A percentile compares a stretch with the other conserved stretches of the same genome.
phyloP scores from a whole-genome alignment of 257 asterid species.

The Verbascum thapsus region DNA sequence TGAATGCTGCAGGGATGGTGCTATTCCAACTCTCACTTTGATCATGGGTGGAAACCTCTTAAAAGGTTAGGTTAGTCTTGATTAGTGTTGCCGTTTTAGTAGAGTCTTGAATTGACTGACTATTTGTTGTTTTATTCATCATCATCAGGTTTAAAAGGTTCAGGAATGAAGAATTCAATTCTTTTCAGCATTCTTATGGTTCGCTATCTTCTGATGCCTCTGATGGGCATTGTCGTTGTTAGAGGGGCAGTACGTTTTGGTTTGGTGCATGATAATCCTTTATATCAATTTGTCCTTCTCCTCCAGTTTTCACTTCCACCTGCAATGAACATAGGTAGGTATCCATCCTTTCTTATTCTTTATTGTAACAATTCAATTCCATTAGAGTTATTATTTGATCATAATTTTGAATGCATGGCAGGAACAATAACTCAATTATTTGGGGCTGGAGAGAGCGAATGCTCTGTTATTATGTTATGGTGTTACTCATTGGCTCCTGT shows the following conservation, averaged over 20 bases:
- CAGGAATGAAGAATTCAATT: slow-evolving; percentile 55
- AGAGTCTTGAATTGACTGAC: too few relatives aligned
- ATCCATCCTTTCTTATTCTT: too few relatives aligned
- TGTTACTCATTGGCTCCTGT: slow-evolving; percentile 32
- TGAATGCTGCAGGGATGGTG: slow-evolving; percentile 73
- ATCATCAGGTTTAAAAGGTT: slow-evolving; percentile 61
- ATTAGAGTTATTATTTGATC: too few relatives aligned
- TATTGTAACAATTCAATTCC: too few relatives aligned
- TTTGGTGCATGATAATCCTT: slow-evolving; percentile 52
- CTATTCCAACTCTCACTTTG: slow-evolving; percentile 80
- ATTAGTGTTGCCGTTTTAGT: neutral
- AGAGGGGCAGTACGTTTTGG: slow-evolving; percentile 64
- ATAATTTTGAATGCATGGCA: neutral
- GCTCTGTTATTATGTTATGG: slow-evolving; percentile 41
- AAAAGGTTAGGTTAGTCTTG: neutral
- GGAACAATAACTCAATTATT: slow-evolving; percentile 38
- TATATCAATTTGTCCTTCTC: slow-evolving; percentile 75
- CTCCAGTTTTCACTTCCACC: slow-evolving; percentile 58
- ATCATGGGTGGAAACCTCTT: slow-evolving; percentile 50
- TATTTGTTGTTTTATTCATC: neutral
- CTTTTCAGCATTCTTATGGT: slow-evolving; percentile 59
- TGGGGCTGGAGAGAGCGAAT: slow-evolving; percentile 38
- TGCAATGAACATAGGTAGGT: slow-evolving; percentile 48
- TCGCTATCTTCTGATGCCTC: slow-evolving; percentile 67
- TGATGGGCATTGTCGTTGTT: slow-evolving; percentile 64